Base-by-base conservation (phyloP, 2,329 filamentous ascomycete genomes). In the Monosporascus cannonballus region DNA sequence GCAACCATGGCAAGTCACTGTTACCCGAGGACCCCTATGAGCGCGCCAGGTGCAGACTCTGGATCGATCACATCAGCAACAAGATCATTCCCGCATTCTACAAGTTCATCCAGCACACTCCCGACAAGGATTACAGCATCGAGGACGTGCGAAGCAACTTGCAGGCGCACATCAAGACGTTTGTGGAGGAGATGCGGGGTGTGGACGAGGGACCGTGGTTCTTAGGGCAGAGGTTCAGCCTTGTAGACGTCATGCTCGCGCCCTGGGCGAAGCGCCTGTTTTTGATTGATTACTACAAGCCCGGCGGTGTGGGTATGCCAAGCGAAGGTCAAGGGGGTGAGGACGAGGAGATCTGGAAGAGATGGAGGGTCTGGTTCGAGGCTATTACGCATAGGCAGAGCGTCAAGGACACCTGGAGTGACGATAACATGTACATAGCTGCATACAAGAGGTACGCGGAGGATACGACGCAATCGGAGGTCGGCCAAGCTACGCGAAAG, bases 281-380 rank as follows among this genome's bases (percentile, higher is more conserved):
- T 74, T 71, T 90, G 6, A 85, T 92, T 59, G 86, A 92, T 60
- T 78, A 89, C 56, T 92, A 86, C 65, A 92, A 92, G 64, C 63
- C 70, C 0, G 79, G 78, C 0, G 80, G 80, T 0, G 58, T 75
- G 2, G 76, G 75, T 0, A 71, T 82, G 24, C 75, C 77, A 2
- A 53, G 51, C 0, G 49, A 62, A 36, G 57, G 56, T 3, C 50
- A 61, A 17, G 59, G 53, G 11, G 60, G 69, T 57, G 49, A 76
- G 7, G 80, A 87, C 38, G 80, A 82, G 50, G 67, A 67, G 37
- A 64, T 77, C 2, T 91, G 86, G 88, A 68, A 61, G 42, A 73
- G 87, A 47, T 92, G 86, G 83, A 73, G 77, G 60, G 74, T 64
- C 50, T 93, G 86, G 86, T 69, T 78, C 30, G 73, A 74, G 51